These are phyloP conservation scores for Peltaster fructicola DNA, from an alignment of 2,329 filamentous ascomycete species.

Conservation along the genomic window DNA sequence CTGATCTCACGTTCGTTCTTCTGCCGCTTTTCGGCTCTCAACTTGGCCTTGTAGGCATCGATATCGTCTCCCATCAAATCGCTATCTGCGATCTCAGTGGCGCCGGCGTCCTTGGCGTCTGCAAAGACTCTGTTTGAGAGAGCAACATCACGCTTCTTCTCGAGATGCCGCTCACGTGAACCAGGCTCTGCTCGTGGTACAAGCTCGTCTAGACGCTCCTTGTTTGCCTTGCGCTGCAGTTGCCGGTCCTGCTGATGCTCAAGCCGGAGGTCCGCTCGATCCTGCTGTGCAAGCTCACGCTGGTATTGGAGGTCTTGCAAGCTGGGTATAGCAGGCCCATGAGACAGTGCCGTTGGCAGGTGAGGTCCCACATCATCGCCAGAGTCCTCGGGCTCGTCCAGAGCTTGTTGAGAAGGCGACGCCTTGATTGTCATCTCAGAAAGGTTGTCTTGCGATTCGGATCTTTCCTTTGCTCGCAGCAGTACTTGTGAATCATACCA, in stretches of 20 bases:
- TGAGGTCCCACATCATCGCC: conserved; percentile 41
- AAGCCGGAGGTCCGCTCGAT: conserved; percentile 34
- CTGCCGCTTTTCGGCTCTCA: conserved; percentile 47
- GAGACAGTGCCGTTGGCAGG: conserved; percentile 21
- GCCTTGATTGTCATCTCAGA: no score
- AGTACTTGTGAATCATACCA: conserved; percentile 99
- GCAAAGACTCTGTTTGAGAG: conserved; percentile 58
- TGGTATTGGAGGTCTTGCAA: conserved; percentile 54
- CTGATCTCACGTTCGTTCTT: conserved; percentile 73
- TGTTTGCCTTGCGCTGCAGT: conserved; percentile 47
- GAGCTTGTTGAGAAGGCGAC: conserved; percentile 11
- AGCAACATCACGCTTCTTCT: conserved; percentile 62
- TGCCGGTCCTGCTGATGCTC: conserved; percentile 39
- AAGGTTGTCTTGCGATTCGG: no score
- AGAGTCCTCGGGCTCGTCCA: conserved; percentile 35
- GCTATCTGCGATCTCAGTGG: conserved; percentile 48
- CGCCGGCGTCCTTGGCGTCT: conserved; percentile 45
- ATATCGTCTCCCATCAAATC: conserved; percentile 62
- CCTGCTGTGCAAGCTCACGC: conserved; percentile 21
- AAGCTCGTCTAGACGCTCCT: conserved; percentile 61
- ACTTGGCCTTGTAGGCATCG: conserved; percentile 48
- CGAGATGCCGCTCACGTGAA: conserved; percentile 63
- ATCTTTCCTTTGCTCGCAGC: no score
- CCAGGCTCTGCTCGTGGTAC: conserved; percentile 68
- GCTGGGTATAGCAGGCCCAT: conserved; percentile 48